Evolutionary conservation across 352 stramenopile species (phyloP).

Genomic region (Peronospora belbahrii): DNA sequence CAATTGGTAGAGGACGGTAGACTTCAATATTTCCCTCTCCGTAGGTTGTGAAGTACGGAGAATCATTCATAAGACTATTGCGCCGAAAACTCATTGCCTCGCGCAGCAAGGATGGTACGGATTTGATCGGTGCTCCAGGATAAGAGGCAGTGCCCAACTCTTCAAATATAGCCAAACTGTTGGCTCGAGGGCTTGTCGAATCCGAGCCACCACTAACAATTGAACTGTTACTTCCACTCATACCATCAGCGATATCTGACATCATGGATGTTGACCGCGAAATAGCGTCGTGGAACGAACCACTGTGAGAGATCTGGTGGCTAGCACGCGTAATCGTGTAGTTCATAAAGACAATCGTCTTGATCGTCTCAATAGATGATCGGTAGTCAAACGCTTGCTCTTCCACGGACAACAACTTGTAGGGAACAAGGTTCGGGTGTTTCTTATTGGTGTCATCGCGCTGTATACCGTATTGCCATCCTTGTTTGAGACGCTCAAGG

Average conservation of each 20-base stretch:
- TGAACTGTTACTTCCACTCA: conserved; percentile 26
- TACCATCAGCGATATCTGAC: conserved; percentile 36
- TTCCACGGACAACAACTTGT: conserved; percentile 67
- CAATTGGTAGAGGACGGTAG: conserved; percentile 71
- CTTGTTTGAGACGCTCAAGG: conserved; percentile 76
- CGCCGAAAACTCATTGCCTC: conserved; percentile 74
- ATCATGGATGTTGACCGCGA: conserved; percentile 61
- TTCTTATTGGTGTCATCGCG: conserved; percentile 67
- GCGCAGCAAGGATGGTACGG: conserved; percentile 49
- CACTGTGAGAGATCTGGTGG: conserved; percentile 29
- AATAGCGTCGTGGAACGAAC: conserved; percentile 59
- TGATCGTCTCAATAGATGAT: conserved; percentile 84
- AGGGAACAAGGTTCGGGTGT: conserved; percentile 80
- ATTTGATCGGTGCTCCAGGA: conserved; percentile 29
- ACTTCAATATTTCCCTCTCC: conserved; percentile 47
- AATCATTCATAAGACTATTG: conserved; percentile 73
- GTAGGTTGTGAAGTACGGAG: conserved; percentile 67
- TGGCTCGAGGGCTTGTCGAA: conserved; percentile 20
- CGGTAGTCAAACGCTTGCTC: conserved; percentile 82
- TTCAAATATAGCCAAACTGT: conserved; percentile 22
- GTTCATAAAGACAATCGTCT: conserved; percentile 86
- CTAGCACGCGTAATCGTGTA: conserved; percentile 60
- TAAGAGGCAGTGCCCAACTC: conserved; percentile 23
- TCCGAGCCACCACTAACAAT: conserved; percentile 20
- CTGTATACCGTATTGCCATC: conserved; percentile 63